Evolutionary conservation across 2,329 filamentous ascomycete species (phyloP).

Genomic region (Daldinia sp.): DNA sequence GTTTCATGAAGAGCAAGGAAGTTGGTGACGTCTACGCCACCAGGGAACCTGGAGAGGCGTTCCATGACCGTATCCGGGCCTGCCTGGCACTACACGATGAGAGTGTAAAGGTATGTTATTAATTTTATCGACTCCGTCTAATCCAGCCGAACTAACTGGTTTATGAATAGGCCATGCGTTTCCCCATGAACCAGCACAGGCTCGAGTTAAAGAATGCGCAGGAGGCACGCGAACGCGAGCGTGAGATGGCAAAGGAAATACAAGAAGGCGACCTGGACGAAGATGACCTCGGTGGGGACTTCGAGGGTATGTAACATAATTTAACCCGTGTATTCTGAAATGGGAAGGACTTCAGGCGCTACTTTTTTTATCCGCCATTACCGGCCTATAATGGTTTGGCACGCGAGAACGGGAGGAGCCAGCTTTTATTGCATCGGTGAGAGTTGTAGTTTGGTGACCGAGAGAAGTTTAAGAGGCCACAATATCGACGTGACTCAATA

Average conservation of each 20-base stretch:
- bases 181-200: conserved; percentile 99
- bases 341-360: conserved; percentile 31
- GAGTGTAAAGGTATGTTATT: conserved; percentile 83
- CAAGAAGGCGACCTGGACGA: conserved; percentile 97
- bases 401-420: conserved; percentile 16
- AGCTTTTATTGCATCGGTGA: conserved; percentile 17
- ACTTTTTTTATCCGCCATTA: conserved; percentile 16
- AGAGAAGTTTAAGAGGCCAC: conserved; percentile 26
- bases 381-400: conserved; percentile 23
- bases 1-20: conserved; percentile 99
- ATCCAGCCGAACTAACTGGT: conserved; percentile 41
- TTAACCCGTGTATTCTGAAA: conserved; percentile 42
- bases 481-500: conserved; percentile 27
- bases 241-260: conserved; percentile 98
- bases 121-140: not conserved
- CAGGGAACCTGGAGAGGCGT: conserved; percentile 92
- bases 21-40: conserved; percentile 96
- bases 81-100: conserved; percentile 94
- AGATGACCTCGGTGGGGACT: conserved; percentile 93
- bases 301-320: conserved; percentile 82
- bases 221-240: conserved; percentile 94
- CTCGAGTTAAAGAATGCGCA: conserved; percentile 97
- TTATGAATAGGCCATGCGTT: conserved; percentile 82
- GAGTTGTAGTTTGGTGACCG: conserved; percentile 28
- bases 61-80: conserved; percentile 94